These are phyloP conservation scores for Chalciporus sphaerocephalus DNA, from an alignment of 768 basidiomycete genomes.

Conservation along the genomic window DNA sequence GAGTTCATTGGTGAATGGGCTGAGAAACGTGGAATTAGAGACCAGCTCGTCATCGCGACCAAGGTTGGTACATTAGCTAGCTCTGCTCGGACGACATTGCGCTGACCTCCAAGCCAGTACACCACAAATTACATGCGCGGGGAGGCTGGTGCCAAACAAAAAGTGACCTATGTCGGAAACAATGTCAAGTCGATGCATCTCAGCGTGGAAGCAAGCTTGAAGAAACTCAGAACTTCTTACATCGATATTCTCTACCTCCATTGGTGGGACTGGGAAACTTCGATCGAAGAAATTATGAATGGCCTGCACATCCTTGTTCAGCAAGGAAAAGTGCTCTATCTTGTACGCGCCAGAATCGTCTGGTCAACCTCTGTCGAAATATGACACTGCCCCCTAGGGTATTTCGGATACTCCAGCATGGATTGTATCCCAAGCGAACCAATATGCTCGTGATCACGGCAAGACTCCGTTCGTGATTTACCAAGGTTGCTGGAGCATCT, in stretches of 20 bases:
- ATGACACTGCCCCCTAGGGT: slow-evolving; percentile 24
- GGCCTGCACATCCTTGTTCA: slow-evolving; percentile 40
- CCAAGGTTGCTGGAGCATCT: slow-evolving; percentile 43
- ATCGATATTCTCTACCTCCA: slow-evolving; percentile 56
- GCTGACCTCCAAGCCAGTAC: slow-evolving; percentile 8
- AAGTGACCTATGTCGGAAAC: slow-evolving; percentile 36
- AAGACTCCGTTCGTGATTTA: slow-evolving; percentile 51
- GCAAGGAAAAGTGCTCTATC: slow-evolving; percentile 41
- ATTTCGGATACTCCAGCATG: slow-evolving; percentile 45
- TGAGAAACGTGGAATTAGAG: slow-evolving; percentile 38
- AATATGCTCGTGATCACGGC: slow-evolving; percentile 46
- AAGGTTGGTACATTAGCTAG: slow-evolving; percentile 25
- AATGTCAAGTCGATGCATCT: slow-evolving; percentile 31
- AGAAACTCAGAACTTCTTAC: slow-evolving; percentile 54
- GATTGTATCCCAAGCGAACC: slow-evolving; percentile 46
- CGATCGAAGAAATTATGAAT: slow-evolving; percentile 45
- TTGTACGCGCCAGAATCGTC: slow-evolving; percentile 16
- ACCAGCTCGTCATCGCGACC: slow-evolving; percentile 48
- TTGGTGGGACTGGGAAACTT: slow-evolving; percentile 45
- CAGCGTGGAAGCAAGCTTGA: slow-evolving; percentile 32
- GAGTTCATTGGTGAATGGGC: slow-evolving; percentile 50
- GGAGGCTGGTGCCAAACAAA: slow-evolving; percentile 14
- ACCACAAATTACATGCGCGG: slow-evolving; percentile 13
- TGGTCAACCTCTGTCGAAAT: neutral
- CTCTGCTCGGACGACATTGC: too few relatives aligned